Base-by-base conservation (phyloP, 2,329 filamentous ascomycete genomes). In the Ustulina deusta region DNA sequence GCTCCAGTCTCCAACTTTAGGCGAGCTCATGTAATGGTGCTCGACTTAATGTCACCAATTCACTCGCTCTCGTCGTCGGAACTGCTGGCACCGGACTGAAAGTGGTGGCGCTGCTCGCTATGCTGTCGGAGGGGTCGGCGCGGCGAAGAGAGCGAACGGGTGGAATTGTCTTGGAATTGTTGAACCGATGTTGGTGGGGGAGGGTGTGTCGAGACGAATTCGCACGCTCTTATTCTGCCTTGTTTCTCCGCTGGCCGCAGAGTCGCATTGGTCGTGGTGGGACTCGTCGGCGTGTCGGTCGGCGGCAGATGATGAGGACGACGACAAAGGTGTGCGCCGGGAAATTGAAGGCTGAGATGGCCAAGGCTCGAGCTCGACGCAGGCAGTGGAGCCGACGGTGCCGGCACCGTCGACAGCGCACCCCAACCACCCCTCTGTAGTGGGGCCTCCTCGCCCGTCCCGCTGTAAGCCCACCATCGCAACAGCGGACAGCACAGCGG, bases 121-220 rank as follows among this genome's bases (percentile, higher is more conserved):
- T 40, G 49, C 69, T 72, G 20, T 65, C 56, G 62, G 67, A 70
- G 2, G 69, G 71, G 59, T 63, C 59, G 40, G 64, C 40, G 57
- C 63, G 42, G 42, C 9, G n/a, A n/a, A 32, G 7, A 2, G 25
- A 17, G 25, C 48, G 67, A 17, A 55, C 60, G 20, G 46, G 48
- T 27, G 27, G 34, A 17, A 54, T 46, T 32, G 42, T 34, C 48
- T 44, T 65, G 20, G 56, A 48, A 15, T 29, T 46, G 2, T 40
- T 36, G 40, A 55, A n/a, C 7, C 5, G 36, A 27, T 34, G n/a
- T n/a, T 1, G n/a, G n/a, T 42, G 49, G 5, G 34, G 7, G 20
- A 20, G 11, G 9, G 10, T 34, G 7, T n/a, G 15, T 36, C 58
- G 11, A 29, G 10, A n/a, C n/a, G n/a, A 22, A n/a, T 2, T n/a